Evolutionary conservation across 129 eudicot species (phyloP).

Genomic region (Artemisia annua): DNA sequence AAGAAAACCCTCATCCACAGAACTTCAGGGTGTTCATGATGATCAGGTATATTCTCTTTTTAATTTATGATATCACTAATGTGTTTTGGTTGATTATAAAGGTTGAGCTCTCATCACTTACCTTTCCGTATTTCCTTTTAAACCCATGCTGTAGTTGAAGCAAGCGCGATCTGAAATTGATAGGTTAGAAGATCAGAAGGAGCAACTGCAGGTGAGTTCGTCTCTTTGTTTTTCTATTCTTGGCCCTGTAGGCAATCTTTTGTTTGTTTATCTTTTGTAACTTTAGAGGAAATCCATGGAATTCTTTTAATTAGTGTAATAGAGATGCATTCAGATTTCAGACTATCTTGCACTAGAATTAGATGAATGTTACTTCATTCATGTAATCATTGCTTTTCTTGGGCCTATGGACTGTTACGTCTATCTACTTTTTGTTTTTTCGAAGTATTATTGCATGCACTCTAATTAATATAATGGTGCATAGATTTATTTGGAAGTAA

Average conservation of each 20-base stretch:
- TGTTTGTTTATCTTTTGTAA: not conserved
- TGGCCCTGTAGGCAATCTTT: not conserved
- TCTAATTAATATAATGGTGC: slow-evolving; percentile 24
- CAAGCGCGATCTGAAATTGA: slow-evolving; percentile 53
- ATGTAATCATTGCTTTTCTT: not conserved
- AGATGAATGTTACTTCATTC: slow-evolving; percentile 6
- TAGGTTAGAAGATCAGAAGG: slow-evolving; percentile 51
- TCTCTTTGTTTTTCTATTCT: not conserved
- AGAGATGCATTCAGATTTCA: slow-evolving; percentile 4
- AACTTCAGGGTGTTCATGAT: slow-evolving; percentile 42
- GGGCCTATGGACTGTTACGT: not conserved
- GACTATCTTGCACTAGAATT: not conserved
- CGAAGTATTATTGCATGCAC: not conserved
- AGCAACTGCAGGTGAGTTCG: slow-evolving; percentile 62
- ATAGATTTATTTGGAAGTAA: slow-evolving; percentile 65
- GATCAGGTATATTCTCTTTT: slow-evolving; percentile 48
- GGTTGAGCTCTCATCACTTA: slow-evolving; percentile 7
- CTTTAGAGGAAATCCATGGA: not conserved
- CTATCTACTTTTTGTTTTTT: not conserved
- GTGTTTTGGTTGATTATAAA: slow-evolving; percentile 1
- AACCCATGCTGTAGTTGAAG: slow-evolving; percentile 53
- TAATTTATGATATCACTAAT: not conserved
- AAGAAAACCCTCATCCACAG: slow-evolving; percentile 42
- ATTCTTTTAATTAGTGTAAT: slow-evolving; percentile 1
- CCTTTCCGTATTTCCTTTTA: slow-evolving; percentile 5